Conservation (phyloP, 2,329 filamentous ascomycete genomes). For the Penicillium polonicum region DNA sequence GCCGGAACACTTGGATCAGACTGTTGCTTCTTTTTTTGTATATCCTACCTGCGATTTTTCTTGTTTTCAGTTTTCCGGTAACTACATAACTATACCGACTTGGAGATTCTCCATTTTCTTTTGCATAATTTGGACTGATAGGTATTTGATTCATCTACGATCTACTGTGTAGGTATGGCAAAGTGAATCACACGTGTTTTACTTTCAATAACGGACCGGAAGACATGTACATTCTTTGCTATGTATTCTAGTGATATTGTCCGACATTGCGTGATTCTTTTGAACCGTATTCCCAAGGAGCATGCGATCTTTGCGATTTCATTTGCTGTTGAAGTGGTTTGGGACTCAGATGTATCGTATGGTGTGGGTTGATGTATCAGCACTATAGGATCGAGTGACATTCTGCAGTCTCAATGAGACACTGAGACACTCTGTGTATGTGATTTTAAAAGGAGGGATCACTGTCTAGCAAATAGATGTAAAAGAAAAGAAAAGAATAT, state of each 20-base stretch:
- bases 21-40: slow-evolving; percentile 23
- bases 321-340: background rate
- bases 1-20: slow-evolving; percentile 17
- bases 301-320: background rate
- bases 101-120: background rate
- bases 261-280: background rate
- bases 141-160: background rate
- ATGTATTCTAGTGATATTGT: background rate
- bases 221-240: background rate
- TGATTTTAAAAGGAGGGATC: background rate
- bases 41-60: slow-evolving; percentile 20
- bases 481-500: too few species aligned
- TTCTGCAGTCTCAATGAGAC: background rate
- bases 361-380: background rate
- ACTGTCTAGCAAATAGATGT: background rate
- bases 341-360: background rate
- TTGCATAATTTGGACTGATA: background rate
- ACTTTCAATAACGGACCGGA: background rate
- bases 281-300: background rate
- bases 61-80: slow-evolving; percentile 1
- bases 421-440: background rate
- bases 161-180: too few species aligned
- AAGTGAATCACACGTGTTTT: background rate
- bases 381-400: background rate
- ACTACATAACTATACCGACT: background rate